These are phyloP conservation scores for Talaromyces rugulosus DNA, from an alignment of 2,329 filamentous ascomycete species.

Conservation along the genomic window DNA sequence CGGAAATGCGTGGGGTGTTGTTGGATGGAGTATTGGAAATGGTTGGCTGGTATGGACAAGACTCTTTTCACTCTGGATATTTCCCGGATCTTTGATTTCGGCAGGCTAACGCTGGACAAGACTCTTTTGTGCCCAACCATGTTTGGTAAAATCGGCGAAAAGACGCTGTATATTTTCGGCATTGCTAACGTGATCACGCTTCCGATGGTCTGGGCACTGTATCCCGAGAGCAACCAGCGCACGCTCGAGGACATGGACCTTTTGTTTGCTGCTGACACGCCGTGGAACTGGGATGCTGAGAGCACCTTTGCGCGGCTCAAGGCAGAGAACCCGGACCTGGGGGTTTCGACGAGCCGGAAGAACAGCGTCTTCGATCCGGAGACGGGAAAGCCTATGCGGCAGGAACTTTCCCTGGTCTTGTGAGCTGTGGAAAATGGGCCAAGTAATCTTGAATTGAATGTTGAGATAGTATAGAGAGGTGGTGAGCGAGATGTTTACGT, in stretches of 20 bases:
- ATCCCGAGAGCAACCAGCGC: conserved; percentile 69
- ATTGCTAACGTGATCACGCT: conserved; percentile 63
- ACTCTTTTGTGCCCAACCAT: conserved; percentile 56
- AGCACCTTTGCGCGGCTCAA: conserved; percentile 60
- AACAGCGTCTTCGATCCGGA: conserved; percentile 30
- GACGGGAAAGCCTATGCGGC: conserved; percentile 19
- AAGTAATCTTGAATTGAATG: neutral
- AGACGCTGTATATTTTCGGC: conserved; percentile 71
- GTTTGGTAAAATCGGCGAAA: conserved; percentile 62
- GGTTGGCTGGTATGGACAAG: conserved; percentile 52
- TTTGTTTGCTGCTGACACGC: conserved; percentile 62
- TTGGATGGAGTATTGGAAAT: conserved; percentile 73
- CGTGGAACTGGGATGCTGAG: conserved; percentile 70
- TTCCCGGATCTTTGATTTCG: conserved; percentile 15
- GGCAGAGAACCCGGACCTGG: conserved; percentile 53
- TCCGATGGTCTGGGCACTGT: conserved; percentile 67
- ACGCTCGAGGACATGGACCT: conserved; percentile 74
- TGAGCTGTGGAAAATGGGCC: neutral
- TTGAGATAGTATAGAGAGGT: neutral
- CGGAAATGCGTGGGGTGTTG: conserved; percentile 71
- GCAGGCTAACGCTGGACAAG: conserved; percentile 20
- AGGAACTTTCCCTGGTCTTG: conserved; percentile 6
- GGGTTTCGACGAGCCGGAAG: conserved; percentile 34
- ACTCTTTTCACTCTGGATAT: conserved; percentile 14
- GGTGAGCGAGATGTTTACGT: neutral